Percentiles rank a stretch among this genome's conserved stretches.
These are phyloP conservation scores for Boletus rufocinnamomeus DNA, from an alignment of 768 basidiomycete genomes.

Conservation along the genomic window DNA sequence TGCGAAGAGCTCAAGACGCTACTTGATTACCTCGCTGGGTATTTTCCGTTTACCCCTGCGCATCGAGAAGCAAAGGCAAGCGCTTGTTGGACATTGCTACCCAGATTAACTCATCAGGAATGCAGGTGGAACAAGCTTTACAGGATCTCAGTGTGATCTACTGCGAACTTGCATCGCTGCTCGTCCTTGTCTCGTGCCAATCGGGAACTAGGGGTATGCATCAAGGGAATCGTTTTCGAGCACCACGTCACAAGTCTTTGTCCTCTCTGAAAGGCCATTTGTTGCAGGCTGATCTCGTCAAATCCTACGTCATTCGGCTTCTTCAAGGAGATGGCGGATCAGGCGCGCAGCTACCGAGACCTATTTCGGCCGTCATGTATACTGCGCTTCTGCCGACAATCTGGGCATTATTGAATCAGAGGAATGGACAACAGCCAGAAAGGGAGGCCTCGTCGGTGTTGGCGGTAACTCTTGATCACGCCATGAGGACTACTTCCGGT, in stretches of 20 bases:
- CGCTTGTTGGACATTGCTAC: neutral
- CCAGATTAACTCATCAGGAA: constrained; percentile 9
- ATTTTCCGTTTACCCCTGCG: constrained; percentile 75
- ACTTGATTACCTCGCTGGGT: constrained; percentile 72
- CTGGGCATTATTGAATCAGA: constrained; percentile 69
- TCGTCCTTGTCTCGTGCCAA: constrained; percentile 43
- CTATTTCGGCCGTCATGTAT: constrained; percentile 62
- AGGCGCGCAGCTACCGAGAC: constrained; percentile 45
- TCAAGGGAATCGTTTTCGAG: constrained; percentile 13
- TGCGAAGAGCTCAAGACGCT: constrained; percentile 57
- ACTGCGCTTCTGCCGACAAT: constrained; percentile 70
- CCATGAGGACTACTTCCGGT: constrained; percentile 55
- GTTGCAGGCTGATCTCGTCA: constrained; percentile 52
- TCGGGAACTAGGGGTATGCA: constrained; percentile 8
- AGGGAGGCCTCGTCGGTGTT: constrained; percentile 36
- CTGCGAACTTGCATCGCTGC: constrained; percentile 72
- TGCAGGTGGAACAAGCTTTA: constrained; percentile 62
- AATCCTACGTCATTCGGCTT: constrained; percentile 59
- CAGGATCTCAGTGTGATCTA: constrained; percentile 76
- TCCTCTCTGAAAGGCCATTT: constrained; percentile 19
- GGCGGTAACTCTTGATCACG: constrained; percentile 66
- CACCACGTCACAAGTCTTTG: constrained; percentile 18
- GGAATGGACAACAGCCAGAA: constrained; percentile 28
- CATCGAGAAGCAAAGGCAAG: constrained; percentile 59
- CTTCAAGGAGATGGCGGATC: constrained; percentile 52